Base-by-base conservation (phyloP, 805 yeast genomes). In the Scheffersomyces lignosus region DNA sequence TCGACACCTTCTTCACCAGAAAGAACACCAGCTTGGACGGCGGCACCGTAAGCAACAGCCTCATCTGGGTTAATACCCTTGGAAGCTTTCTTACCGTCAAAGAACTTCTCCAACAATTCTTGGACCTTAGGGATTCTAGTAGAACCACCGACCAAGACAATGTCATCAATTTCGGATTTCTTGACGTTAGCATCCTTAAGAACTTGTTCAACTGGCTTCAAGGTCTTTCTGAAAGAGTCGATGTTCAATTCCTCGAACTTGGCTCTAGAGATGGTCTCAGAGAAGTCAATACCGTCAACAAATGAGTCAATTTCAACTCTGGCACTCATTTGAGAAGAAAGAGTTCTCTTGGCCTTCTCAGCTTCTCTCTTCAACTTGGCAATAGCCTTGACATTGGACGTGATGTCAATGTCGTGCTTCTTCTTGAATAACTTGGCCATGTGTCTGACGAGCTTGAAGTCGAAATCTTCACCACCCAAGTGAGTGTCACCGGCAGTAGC, bases 1-100 rank as follows among this genome's bases (percentile, higher is more conserved):
- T 90, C 88, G 70, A 96, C 89, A 71, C 88, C 95, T 48, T 84
- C 93, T 89, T 78, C 81, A 77, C 96, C 96, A 56, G 96, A 86
- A 73, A 90, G 80, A 75, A 91, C 87, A 66, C 97, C 97, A 77
- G 96, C 98, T 79, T 90, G 97, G 60, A 90, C 97, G 62, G 98
- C 97, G 62, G 98, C 98, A 63, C 75, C 75, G 56, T 68, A 70
- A 27, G 75, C 75, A 48, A 70, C 75, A 49, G 75, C 75, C 60
- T 70, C 75, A 54, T 70, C 75, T 14, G 75, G 74, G 60, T 70
- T 70, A 47, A 70, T 69, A 56, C 73, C 72, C 60, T 68, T 68
- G 42, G 71, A 66, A 29, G 71, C 72, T 55, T 67, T 67, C 63
- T 70, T 70, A 51, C 74, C 75, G 51, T 60, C 59, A 50, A 70